Evolutionary conservation across 2,329 filamentous ascomycete genomes (phyloP), one percentile per base, ranked within the genome.

Genomic region (Neonectria faginata): DNA sequence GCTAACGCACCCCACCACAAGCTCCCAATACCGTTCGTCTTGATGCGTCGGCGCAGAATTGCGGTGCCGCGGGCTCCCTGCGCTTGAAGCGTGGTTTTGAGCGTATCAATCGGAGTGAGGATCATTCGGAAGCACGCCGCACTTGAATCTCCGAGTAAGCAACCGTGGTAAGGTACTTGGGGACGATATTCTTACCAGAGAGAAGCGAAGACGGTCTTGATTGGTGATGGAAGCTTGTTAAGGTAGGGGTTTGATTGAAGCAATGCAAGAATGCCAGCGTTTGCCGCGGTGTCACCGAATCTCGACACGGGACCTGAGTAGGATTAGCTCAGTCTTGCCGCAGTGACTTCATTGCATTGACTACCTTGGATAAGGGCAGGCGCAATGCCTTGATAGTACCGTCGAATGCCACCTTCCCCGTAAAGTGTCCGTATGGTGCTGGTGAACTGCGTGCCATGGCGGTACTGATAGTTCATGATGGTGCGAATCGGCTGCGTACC

Each of bases 381-480:
- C 0, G 77, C 77, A 5, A 84, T 76, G 29, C 82, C 82, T 60
- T 83, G 78, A 64, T 84, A 84, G 53, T 84, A 84, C 9, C 82
- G 75, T 0, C 79, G 65, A 39, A 81, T 57, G 0, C 82, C 81
- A 3, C 82, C 80, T 7, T 82, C 79, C 0, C 73, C 67, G 57
- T 83, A 82, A 2, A 84, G 75, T 0, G 79, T 83, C 16, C 73
- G 68, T 1, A 77, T 79, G 0, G 82, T 81, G 1, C 68, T 55
- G 3, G 75, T 77, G 59, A 84, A 84, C 0, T 79, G 76, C 0
- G 77, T 79, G 1, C 82, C 82, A 42, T 80, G 82, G 2, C 82
- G 82, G 57, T 84, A 84, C 64, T 84, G 82, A 48, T 84, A 84
- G 71, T 84, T 84, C 82, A 84, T 84, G 12, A 84, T 82, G 0